Evolutionary conservation across 139 green algal species (phyloP).

Genomic region (Picocystis salinarum): DNA sequence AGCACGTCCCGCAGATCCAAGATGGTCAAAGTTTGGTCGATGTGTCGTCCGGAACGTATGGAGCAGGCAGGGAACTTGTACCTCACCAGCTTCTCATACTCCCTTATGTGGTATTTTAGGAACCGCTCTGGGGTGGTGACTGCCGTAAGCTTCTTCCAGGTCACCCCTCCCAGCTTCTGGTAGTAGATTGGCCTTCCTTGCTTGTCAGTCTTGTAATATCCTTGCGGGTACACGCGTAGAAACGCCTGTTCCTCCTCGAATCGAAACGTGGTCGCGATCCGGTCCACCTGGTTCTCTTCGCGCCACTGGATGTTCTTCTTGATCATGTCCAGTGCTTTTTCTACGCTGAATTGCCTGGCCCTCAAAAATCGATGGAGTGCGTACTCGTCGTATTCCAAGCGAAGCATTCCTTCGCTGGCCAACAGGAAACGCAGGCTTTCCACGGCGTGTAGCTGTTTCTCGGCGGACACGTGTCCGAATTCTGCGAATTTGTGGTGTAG

Average conservation of each 20-base stretch:
- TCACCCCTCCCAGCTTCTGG: constrained; percentile 62
- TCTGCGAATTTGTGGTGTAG: too few relatives aligned
- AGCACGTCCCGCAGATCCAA: constrained; percentile 61
- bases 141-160: constrained; percentile 43
- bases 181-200: constrained; percentile 33
- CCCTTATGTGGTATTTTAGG: constrained; percentile 58
- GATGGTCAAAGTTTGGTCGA: constrained; percentile 72
- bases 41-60: constrained; percentile 28
- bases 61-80: constrained; percentile 68
- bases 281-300: constrained; percentile 1
- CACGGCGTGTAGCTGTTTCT: too few relatives aligned
- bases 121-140: constrained; percentile 68
- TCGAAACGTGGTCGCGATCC: constrained; percentile 5
- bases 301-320: constrained; percentile 7
- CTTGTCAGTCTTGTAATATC: constrained; percentile 21
- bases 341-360: constrained; percentile 10
- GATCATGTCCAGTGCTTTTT: constrained; percentile 16
- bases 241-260: constrained; percentile 11
- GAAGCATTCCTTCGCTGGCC: too few relatives aligned
- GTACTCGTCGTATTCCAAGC: constrained; percentile 4
- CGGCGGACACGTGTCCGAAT: too few relatives aligned
- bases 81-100: constrained; percentile 70
- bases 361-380: constrained; percentile 12
- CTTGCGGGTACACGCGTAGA: constrained; percentile 15
- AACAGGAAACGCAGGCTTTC: too few relatives aligned